Conservation (phyloP, 176 grass and related monocot genomes). For the Bothriochloa decipiens region DNA sequence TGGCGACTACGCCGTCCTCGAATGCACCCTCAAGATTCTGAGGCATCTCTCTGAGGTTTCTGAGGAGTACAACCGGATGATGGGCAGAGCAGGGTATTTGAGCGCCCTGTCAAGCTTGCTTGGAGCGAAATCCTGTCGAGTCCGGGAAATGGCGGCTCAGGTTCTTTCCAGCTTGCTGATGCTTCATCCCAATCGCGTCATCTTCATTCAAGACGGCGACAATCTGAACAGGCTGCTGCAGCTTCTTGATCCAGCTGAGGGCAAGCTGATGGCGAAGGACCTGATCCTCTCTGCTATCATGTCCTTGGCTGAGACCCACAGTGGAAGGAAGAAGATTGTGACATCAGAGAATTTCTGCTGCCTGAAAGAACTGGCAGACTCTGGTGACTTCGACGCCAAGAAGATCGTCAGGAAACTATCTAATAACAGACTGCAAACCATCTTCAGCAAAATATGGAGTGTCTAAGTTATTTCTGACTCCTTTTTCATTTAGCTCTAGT, state of each 20-base stretch:
- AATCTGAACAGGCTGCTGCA: constrained; percentile 66
- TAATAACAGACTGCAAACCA: constrained; percentile 63
- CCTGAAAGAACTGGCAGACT: constrained; percentile 70
- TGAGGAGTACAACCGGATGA: constrained; percentile 61
- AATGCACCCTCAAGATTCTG: constrained; percentile 66
- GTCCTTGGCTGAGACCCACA: constrained; percentile 67
- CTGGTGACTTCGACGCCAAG: constrained; percentile 64
- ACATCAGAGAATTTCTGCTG: constrained; percentile 62
- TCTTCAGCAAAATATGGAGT: constrained; percentile 85
- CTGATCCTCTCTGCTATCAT: constrained; percentile 63
- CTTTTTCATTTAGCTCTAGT: constrained; percentile 37
- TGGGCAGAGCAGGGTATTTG: constrained; percentile 70
- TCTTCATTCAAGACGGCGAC: constrained; percentile 70
- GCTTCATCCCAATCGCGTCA: constrained; percentile 50
- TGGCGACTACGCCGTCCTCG: constrained; percentile 61
- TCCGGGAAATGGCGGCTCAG: constrained; percentile 68
- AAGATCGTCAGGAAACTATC: constrained; percentile 83
- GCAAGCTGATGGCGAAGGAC: constrained; percentile 55
- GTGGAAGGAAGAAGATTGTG: constrained; percentile 77
- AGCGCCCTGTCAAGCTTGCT: constrained; percentile 59
- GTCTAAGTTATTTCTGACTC: constrained; percentile 48
- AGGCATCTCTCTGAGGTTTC: constrained; percentile 62
- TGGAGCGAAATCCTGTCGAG: constrained; percentile 60
- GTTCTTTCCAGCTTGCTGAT: constrained; percentile 59
- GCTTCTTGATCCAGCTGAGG: constrained; percentile 62